Evolutionary conservation across 805 yeast species (phyloP).

Genomic region (Wickerhamomyces hampshirensis): DNA sequence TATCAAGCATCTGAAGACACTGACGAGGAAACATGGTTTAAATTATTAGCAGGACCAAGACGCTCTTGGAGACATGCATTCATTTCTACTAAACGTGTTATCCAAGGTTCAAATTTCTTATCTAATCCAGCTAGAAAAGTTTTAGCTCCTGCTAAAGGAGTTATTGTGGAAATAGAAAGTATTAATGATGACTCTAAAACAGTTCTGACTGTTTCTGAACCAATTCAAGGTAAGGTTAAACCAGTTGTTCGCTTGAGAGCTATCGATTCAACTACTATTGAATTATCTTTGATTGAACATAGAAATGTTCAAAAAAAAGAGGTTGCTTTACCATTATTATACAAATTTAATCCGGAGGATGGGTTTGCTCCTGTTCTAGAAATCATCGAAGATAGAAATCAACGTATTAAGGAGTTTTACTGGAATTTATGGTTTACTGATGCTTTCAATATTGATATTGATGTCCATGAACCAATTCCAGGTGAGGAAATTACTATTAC

Average conservation of each 20-base stretch:
- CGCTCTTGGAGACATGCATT: conserved; percentile 92
- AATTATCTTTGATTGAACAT: conserved; percentile 75
- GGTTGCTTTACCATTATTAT: conserved; percentile 71
- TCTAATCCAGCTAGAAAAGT: conserved; percentile 77
- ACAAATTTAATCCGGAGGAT: conserved; percentile 72
- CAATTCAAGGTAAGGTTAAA: conserved; percentile 62
- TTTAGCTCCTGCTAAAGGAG: conserved; percentile 66
- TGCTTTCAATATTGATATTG: conserved; percentile 59
- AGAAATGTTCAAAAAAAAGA: conserved; percentile 78
- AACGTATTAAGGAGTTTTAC: conserved; percentile 90
- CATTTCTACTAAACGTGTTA: conserved; percentile 70
- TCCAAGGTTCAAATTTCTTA: conserved; percentile 79
- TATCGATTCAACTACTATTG: conserved; percentile 47
- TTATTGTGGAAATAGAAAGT: conserved; percentile 57
- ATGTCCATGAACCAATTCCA: conserved; percentile 63
- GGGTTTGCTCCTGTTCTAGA: conserved; percentile 97
- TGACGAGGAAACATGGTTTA: conserved; percentile 57
- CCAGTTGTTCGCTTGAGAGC: conserved; percentile 63
- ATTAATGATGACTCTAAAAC: conserved; percentile 50
- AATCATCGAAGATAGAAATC: conserved; percentile 84
- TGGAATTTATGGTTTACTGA: conserved; percentile 93
- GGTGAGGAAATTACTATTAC: conserved; percentile 69
- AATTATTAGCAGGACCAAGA: conserved; percentile 70
- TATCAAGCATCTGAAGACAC: conserved; percentile 36
- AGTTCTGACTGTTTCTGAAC: conserved; percentile 61